phyloP scores from a whole-genome alignment of 306 rosid genomes.

The Adenanthera pavonina region DNA sequence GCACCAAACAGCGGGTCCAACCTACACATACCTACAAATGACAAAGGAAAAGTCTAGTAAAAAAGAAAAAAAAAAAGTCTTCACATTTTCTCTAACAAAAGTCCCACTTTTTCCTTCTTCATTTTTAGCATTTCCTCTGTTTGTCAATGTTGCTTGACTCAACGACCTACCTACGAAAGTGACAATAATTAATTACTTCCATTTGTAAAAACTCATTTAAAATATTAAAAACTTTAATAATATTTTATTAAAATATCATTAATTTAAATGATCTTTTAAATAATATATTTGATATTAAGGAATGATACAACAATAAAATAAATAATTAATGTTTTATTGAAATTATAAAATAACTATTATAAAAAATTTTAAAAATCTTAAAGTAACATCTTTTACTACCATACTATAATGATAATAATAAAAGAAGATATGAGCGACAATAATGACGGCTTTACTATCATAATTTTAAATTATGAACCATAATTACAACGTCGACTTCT shows the following conservation, averaged over 20 bases:
- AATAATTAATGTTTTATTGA: no score
- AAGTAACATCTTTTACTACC: no score
- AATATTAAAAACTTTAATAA: no score
- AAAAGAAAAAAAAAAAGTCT: constrained; percentile 46
- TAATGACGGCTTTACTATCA: neutral
- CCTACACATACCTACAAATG: constrained; percentile 44
- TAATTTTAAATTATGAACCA: neutral
- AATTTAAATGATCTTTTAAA: no score
- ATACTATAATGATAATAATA: no score
- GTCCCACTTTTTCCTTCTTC: constrained; percentile 43
- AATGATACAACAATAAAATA: no score
- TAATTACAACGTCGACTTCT: neutral
- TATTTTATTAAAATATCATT: no score
- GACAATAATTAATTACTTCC: neutral
- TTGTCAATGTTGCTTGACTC: neutral
- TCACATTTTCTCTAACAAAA: constrained; percentile 56
- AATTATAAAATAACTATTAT: no score
- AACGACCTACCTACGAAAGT: neutral
- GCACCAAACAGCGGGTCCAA: constrained; percentile 46
- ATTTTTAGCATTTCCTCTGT: constrained; percentile 19
- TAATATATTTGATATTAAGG: no score
- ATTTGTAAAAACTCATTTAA: no score
- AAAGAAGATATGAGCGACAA: neutral
- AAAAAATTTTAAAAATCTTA: no score
- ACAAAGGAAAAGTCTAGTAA: constrained; percentile 51